These are phyloP conservation scores for Sporisorium sorghi DNA, from an alignment of 1,284 basidiomycete genomes.

Conservation along the genomic window DNA sequence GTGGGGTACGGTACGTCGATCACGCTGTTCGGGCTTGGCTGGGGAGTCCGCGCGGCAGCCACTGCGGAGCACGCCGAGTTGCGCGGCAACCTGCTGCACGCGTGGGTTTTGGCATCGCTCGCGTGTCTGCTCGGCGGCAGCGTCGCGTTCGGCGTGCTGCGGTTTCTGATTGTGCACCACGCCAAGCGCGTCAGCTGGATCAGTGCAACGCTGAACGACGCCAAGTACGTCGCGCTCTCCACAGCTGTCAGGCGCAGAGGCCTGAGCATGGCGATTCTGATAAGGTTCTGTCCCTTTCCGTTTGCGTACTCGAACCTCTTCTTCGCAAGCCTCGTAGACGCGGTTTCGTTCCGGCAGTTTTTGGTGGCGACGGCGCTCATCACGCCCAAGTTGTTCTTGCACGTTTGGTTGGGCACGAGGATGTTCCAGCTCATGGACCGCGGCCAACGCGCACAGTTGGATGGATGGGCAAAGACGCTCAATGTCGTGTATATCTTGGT, in stretches of 20 bases:
- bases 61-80: conserved; percentile 16
- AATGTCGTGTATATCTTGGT: conserved; percentile 51
- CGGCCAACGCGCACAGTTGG: conserved; percentile 43
- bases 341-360: conserved; percentile 51
- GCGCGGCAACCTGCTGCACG: conserved; percentile 35
- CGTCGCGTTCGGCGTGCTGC: conserved; percentile 47
- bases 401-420: conserved; percentile 62
- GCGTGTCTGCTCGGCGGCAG: conserved; percentile 57
- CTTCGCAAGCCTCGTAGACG: conserved; percentile 46
- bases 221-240: conserved; percentile 58
- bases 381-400: conserved; percentile 64
- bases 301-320: conserved; percentile 58
- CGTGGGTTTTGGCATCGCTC: conserved; percentile 56
- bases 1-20: conserved; percentile 62
- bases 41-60: conserved; percentile 40
- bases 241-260: conserved; percentile 55
- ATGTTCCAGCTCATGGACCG: conserved; percentile 61
- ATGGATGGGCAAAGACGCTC: conserved; percentile 35
- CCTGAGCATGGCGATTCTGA: conserved; percentile 57
- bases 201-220: conserved; percentile 40
- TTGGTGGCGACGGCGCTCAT: conserved; percentile 57
- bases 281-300: conserved; percentile 64
- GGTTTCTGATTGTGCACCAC: conserved; percentile 35
- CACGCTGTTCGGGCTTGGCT: conserved; percentile 62
- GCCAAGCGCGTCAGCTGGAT: conserved; percentile 28